A percentile compares a stretch with the other conserved stretches of the same genome.
Evolutionary conservation across 2,329 filamentous ascomycete genomes (phyloP).

Genomic region (Aspergillus viridinutans): DNA sequence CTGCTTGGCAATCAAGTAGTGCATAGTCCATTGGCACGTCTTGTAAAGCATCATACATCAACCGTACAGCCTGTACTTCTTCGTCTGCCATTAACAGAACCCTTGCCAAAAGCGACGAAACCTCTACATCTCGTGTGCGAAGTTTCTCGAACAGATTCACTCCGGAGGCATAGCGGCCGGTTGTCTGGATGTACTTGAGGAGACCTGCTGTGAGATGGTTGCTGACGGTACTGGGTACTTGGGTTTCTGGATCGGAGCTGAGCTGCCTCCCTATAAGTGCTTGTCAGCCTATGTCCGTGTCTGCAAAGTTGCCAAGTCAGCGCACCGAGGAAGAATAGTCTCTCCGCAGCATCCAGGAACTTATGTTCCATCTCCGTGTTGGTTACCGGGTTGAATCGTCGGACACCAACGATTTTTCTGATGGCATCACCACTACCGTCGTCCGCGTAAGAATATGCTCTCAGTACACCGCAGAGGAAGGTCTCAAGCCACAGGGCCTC

Average conservation of each 20-base stretch:
- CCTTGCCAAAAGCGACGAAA: slow-evolving; percentile 85
- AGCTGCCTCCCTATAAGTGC: slow-evolving; percentile 72
- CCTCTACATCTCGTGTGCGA: slow-evolving; percentile 82
- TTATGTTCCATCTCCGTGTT: slow-evolving; percentile 98
- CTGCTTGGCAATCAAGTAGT: slow-evolving; percentile 88
- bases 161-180: slow-evolving; percentile 86
- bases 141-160: slow-evolving; percentile 98
- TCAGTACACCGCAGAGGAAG: slow-evolving; percentile 88
- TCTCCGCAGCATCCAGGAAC: slow-evolving; percentile 90
- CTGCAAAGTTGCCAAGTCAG: neutral
- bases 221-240: slow-evolving; percentile 93
- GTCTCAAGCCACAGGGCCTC: slow-evolving; percentile 97
- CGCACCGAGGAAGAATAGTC: slow-evolving; percentile 85
- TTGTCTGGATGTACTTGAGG: slow-evolving; percentile 91
- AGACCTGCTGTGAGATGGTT: slow-evolving; percentile 95
- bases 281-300: slow-evolving; percentile 15
- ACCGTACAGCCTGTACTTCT: slow-evolving; percentile 88
- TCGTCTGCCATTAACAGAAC: slow-evolving; percentile 94
- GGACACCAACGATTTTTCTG: slow-evolving; percentile 93
- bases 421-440: slow-evolving; percentile 92
- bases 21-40: slow-evolving; percentile 97
- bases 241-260: slow-evolving; percentile 92
- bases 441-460: slow-evolving; percentile 95
- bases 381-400: slow-evolving; percentile 94
- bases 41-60: slow-evolving; percentile 82